phyloP scores from a whole-genome alignment of 2,329 filamentous ascomycete species.

The Daldinia sp. region DNA sequence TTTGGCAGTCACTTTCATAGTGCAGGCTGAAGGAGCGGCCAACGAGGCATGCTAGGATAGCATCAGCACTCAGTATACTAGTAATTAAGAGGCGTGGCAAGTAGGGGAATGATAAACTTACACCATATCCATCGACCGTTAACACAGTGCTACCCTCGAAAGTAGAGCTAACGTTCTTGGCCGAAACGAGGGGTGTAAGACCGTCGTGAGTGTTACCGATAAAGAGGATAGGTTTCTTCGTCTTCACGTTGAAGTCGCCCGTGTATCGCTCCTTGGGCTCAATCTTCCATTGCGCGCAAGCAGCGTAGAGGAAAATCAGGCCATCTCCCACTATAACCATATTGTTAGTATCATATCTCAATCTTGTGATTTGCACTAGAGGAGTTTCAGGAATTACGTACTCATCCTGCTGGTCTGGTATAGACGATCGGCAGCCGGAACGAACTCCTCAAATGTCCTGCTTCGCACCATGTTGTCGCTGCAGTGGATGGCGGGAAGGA shows the following conservation, averaged over 20 bases:
- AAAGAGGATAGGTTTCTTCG: slow-evolving; percentile 46
- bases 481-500: slow-evolving; percentile 47
- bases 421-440: slow-evolving; percentile 38
- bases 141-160: slow-evolving; percentile 51
- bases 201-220: slow-evolving; percentile 51
- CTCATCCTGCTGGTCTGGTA: slow-evolving; percentile 40
- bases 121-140: slow-evolving; percentile 49
- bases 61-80: neutral
- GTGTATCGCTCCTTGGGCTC: slow-evolving; percentile 49
- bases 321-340: slow-evolving; percentile 21
- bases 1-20: slow-evolving; percentile 36
- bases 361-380: neutral
- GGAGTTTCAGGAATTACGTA: neutral
- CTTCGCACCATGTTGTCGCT: slow-evolving; percentile 45
- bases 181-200: slow-evolving; percentile 51
- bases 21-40: slow-evolving; percentile 46
- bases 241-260: slow-evolving; percentile 45
- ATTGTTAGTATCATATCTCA: neutral
- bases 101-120: slow-evolving; percentile 39
- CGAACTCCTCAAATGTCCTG: slow-evolving; percentile 42
- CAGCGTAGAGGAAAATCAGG: slow-evolving; percentile 2
- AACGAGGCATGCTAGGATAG: slow-evolving; percentile 38
- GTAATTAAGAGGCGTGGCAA: neutral
- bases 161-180: slow-evolving; percentile 48
- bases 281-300: slow-evolving; percentile 51